phyloP scores from a whole-genome alignment of 2,329 filamentous ascomycete genomes.

The Dothidotthia symphoricarpi region DNA sequence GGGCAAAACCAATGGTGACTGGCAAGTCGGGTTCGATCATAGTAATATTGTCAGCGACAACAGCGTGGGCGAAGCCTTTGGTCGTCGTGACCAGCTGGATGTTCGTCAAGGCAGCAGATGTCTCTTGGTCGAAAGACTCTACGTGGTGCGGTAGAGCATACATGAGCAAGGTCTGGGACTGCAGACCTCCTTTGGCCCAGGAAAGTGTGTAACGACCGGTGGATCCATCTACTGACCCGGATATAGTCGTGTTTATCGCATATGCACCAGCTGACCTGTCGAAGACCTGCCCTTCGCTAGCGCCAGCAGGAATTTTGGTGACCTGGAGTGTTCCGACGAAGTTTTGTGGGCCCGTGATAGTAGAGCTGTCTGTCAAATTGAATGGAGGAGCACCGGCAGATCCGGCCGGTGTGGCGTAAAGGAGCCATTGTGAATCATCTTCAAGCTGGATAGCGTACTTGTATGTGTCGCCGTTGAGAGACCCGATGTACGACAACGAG shows the following conservation, averaged over 20 bases:
- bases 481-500: conserved; percentile 51
- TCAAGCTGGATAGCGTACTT: conserved; percentile 24
- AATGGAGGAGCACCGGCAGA: conserved; percentile 61
- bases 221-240: conserved; percentile 44
- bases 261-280: conserved; percentile 78
- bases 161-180: conserved; percentile 65
- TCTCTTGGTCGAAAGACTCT: conserved; percentile 66
- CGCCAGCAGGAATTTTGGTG: conserved; percentile 66
- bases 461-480: conserved; percentile 42
- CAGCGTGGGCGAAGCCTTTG: conserved; percentile 76
- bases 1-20: conserved; percentile 71
- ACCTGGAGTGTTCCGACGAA: conserved; percentile 82
- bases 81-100: conserved; percentile 76
- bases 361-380: conserved; percentile 62
- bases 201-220: conserved; percentile 70
- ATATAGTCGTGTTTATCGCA: conserved; percentile 57
- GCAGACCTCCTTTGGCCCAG: conserved; percentile 69
- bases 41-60: conserved; percentile 56
- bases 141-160: conserved; percentile 88
- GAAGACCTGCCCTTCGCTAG: conserved; percentile 63
- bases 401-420: conserved; percentile 70
- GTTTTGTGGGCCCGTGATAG: conserved; percentile 62
- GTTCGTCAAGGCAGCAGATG: conserved; percentile 49
- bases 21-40: conserved; percentile 72
- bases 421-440: conserved; percentile 69